Percentiles rank a stretch among this genome's conserved stretches.
phyloP scores from a whole-genome alignment of 345 rosid genomes.

The Hypericum perforatum region DNA sequence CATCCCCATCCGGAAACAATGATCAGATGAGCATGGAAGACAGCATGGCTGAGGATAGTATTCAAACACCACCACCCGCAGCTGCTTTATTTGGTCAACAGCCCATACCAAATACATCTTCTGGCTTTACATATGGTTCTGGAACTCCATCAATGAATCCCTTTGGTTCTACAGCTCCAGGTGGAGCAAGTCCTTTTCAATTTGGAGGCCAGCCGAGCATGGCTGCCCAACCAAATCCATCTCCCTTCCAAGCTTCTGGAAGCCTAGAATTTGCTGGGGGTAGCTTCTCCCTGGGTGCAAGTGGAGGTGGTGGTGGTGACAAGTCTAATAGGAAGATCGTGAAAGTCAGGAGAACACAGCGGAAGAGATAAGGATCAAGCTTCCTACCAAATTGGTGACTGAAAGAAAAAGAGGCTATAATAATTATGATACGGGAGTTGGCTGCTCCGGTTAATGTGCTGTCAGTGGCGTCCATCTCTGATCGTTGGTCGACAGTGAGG shows the following conservation, averaged over 20 bases:
- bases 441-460: conserved; percentile 7
- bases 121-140: conserved; percentile 28
- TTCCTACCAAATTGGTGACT: background rate
- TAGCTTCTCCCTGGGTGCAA: conserved; percentile 69
- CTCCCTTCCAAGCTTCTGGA: conserved; percentile 57
- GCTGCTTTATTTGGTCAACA: conserved; percentile 43
- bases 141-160: conserved; percentile 24
- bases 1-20: conserved; percentile 38
- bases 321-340: conserved; percentile 50
- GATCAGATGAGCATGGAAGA: conserved; percentile 88
- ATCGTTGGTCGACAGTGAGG: conserved; percentile 11
- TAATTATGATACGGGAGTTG: conserved; percentile 12
- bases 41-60: conserved; percentile 94
- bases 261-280: conserved; percentile 57
- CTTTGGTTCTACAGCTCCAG: conserved; percentile 1
- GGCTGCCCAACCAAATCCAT: conserved; percentile 30
- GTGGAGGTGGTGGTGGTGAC: conserved; percentile 45
- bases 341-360: conserved; percentile 29
- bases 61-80: conserved; percentile 40
- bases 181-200: conserved; percentile 24
- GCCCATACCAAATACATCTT: conserved; percentile 21
- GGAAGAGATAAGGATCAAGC: conserved; percentile 38
- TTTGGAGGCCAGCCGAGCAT: conserved; percentile 52
- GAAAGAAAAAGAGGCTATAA: background rate
- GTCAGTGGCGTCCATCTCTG: background rate